These are phyloP conservation scores for Arthroderma sp. DNA, from an alignment of 2,329 filamentous ascomycete genomes.

Conservation along the genomic window DNA sequence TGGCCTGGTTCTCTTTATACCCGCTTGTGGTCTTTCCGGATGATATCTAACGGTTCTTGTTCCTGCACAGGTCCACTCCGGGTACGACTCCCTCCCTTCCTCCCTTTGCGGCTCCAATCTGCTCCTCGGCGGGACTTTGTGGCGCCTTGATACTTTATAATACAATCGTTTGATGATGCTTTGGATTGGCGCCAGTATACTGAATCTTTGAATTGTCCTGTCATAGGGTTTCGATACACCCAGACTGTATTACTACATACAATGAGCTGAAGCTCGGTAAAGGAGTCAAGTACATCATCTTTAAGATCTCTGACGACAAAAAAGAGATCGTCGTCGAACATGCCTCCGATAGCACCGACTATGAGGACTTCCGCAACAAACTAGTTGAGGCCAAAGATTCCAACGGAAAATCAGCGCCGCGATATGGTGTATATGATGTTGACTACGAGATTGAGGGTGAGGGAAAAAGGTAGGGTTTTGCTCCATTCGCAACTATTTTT, in stretches of 20 bases:
- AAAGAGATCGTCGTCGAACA: conserved; percentile 38
- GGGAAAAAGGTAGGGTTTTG: conserved; percentile 32
- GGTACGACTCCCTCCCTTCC: conserved; percentile 5
- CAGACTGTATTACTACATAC: conserved; percentile 35
- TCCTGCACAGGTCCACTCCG: conserved; percentile 8
- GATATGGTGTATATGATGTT: conserved; percentile 39
- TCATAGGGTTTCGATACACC: conserved; percentile 32
- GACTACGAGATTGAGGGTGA: conserved; percentile 37
- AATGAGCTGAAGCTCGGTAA: conserved; percentile 35
- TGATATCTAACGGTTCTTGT: background rate
- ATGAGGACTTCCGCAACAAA: conserved; percentile 36
- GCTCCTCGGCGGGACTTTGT: no score
- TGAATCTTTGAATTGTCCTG: background rate
- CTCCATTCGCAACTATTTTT: background rate
- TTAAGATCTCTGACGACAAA: conserved; percentile 39
- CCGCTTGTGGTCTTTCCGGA: no score
- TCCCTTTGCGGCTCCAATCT: background rate
- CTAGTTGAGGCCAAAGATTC: conserved; percentile 30
- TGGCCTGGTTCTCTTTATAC: no score
- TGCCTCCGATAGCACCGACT: conserved; percentile 31
- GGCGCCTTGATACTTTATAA: no score
- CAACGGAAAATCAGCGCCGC: conserved; percentile 32
- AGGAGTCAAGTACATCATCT: conserved; percentile 38
- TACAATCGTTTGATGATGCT: no score
- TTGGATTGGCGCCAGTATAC: background rate